Evolutionary conservation across 768 basidiomycete genomes (phyloP).

Genomic region (Tulasnella sp.): DNA sequence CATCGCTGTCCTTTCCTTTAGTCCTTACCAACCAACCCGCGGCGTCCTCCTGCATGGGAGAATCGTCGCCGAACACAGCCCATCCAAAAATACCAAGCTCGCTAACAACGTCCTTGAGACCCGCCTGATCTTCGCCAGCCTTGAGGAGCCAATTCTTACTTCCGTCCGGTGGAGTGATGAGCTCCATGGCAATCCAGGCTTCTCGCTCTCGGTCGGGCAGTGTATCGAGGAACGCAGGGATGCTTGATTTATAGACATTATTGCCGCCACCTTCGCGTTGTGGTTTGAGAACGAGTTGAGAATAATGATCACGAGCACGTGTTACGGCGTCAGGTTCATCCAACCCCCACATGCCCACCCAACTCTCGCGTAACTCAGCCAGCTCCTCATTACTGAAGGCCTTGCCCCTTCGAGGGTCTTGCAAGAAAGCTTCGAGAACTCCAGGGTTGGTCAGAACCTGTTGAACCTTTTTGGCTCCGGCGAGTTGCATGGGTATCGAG

Average conservation of each 20-base stretch:
- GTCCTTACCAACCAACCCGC: conserved; percentile 26
- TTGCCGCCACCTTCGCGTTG: conserved; percentile 98
- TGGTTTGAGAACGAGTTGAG: conserved; percentile 79
- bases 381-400: conserved; percentile 38
- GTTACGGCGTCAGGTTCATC: conserved; percentile 43
- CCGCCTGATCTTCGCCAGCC: conserved; percentile 48
- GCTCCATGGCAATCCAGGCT: conserved; percentile 94
- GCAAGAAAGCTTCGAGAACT: conserved; percentile 65
- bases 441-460: conserved; percentile 71
- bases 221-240: conserved; percentile 63
- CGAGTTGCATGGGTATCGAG: conserved; percentile 81
- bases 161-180: conserved; percentile 71
- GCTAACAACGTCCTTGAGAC: conserved; percentile 65
- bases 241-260: conserved; percentile 81
- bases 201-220: conserved; percentile 55
- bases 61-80: conserved; percentile 56
- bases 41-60: conserved; percentile 26
- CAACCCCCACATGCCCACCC: conserved; percentile 87
- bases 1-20: conserved; percentile 31
- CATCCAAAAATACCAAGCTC: conserved; percentile 93
- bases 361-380: conserved; percentile 56
- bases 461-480: conserved; percentile 93
- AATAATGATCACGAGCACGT: conserved; percentile 44
- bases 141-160: conserved; percentile 68
- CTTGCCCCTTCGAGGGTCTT: conserved; percentile 27